Conservation (phyloP, 2,329 filamentous ascomycete genomes). For the Neonectria ditissima region DNA sequence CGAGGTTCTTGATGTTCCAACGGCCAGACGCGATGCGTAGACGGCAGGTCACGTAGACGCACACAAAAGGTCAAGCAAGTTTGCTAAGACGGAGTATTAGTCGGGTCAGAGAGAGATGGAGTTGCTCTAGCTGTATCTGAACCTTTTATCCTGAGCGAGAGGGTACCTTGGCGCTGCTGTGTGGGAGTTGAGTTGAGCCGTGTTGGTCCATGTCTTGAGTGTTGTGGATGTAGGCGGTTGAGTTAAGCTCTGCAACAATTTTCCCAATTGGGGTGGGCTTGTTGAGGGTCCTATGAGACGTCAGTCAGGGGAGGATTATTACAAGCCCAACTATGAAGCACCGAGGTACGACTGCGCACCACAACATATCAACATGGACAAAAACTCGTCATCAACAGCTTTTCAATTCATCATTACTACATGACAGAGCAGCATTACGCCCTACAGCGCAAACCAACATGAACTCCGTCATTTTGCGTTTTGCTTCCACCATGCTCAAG, state of each 20-base stretch:
- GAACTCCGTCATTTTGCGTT: constrained; percentile 22
- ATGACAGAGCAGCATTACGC: constrained; percentile 16
- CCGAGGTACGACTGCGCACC: neutral
- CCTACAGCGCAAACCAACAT: constrained; percentile 18
- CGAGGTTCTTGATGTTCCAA: neutral
- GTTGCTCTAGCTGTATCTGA: too few relatives aligned
- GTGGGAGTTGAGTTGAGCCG: neutral
- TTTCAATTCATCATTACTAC: constrained; percentile 39
- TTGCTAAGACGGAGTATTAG: too few relatives aligned
- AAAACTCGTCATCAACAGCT: constrained; percentile 20
- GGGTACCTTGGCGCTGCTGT: neutral
- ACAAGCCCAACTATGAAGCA: neutral
- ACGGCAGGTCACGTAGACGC: neutral
- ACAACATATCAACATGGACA: neutral
- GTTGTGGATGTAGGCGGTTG: neutral
- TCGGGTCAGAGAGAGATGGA: neutral
- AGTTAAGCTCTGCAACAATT: neutral
- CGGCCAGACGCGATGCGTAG: neutral
- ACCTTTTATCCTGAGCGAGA: too few relatives aligned
- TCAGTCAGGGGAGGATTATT: too few relatives aligned
- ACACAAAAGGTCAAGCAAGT: neutral
- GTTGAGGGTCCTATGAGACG: neutral
- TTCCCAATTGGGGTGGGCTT: neutral
- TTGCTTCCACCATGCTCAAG: constrained; percentile 38
- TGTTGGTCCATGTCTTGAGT: neutral